Evolutionary conservation across 176 grass and related monocot genomes (phyloP).

Genomic region (Elymus sibiricus): DNA sequence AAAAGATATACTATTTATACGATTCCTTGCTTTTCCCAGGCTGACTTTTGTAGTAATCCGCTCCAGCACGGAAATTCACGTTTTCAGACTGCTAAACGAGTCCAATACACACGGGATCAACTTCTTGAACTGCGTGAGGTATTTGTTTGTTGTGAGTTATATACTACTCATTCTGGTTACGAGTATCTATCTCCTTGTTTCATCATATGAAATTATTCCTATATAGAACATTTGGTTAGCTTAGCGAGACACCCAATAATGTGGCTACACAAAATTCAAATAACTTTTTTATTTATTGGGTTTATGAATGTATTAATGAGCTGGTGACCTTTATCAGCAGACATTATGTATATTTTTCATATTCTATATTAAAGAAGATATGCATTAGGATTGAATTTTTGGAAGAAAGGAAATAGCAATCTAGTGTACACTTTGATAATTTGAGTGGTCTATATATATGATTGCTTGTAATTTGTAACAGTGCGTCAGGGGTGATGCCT

Average conservation of each 20-base stretch:
- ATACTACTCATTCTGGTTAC: background rate
- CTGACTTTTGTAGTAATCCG: background rate
- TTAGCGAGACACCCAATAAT: background rate
- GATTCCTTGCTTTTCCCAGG: background rate
- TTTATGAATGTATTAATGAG: background rate
- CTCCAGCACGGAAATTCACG: conserved; percentile 38
- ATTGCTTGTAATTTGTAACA: no score
- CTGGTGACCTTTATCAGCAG: no score
- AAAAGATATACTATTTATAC: background rate
- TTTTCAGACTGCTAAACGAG: conserved; percentile 37
- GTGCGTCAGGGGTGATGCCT: no score
- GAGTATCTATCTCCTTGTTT: background rate
- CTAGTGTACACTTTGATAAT: no score
- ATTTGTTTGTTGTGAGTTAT: background rate
- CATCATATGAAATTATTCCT: background rate
- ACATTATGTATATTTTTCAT: no score
- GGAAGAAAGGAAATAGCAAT: no score
- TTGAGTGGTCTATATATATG: no score
- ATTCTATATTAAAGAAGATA: no score
- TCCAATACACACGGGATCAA: conserved; percentile 56
- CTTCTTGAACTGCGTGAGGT: conserved; percentile 54
- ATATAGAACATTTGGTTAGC: background rate
- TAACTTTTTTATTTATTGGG: background rate
- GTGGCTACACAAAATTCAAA: background rate
- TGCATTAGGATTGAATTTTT: no score